phyloP scores from a whole-genome alignment of 2,329 filamentous ascomycete genomes.

The Corynespora cassiicola region DNA sequence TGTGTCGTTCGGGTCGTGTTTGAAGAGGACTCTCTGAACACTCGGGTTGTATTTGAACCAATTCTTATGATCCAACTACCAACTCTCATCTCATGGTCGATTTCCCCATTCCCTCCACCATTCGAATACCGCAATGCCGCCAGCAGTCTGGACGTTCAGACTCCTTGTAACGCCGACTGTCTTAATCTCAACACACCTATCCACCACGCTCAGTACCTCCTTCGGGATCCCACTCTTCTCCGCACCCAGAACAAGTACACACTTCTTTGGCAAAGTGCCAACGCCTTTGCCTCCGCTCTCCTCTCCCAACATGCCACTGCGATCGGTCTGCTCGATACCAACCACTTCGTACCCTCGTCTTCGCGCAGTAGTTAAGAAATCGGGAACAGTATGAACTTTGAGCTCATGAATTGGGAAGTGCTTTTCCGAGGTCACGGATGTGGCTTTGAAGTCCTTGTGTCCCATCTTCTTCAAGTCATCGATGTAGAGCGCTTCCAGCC shows the following conservation, averaged over 20 bases:
- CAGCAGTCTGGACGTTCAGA: conserved; percentile 63
- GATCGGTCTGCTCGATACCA: conserved; percentile 62
- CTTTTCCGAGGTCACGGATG: conserved; percentile 56
- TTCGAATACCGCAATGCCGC: conserved; percentile 59
- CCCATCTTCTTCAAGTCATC: conserved; percentile 47
- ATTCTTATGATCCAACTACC: too few relatives aligned
- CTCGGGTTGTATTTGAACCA: too few relatives aligned
- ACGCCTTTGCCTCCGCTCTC: conserved; percentile 19
- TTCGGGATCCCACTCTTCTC: conserved; percentile 60
- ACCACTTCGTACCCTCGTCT: conserved; percentile 58
- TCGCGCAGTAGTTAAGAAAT: conserved; percentile 50
- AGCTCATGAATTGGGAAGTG: conserved; percentile 55
- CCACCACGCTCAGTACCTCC: conserved; percentile 55
- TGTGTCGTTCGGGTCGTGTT: too few relatives aligned
- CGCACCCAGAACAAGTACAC: conserved; percentile 56
- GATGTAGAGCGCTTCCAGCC: conserved; percentile 54
- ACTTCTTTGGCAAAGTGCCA: conserved; percentile 44
- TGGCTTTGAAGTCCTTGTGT: conserved; percentile 57
- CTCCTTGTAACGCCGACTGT: conserved; percentile 60
- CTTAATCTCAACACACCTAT: conserved; percentile 60
- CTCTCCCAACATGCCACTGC: conserved; percentile 52
- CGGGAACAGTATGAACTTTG: conserved; percentile 34
- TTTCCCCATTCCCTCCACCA: conserved; percentile 55
- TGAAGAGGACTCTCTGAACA: too few relatives aligned
- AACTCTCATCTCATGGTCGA: too few relatives aligned